Evolutionary conservation across 1,284 basidiomycete species (phyloP).

Genomic region (Sanghuangporus sanghuang): DNA sequence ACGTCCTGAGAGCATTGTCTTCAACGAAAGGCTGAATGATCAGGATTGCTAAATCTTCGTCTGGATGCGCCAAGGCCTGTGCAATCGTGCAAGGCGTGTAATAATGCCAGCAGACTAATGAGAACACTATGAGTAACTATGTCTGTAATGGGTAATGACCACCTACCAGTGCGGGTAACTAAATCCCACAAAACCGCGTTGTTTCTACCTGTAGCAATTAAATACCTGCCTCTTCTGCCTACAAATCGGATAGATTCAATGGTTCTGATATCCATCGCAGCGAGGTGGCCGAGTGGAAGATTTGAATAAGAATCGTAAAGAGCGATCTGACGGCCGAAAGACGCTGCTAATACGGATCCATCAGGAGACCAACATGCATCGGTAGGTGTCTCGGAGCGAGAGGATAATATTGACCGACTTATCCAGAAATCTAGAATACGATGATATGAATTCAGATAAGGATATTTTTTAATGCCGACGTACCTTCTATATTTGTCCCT

Average conservation of each 20-base stretch:
- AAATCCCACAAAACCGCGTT: conserved; percentile 81
- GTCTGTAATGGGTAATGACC: conserved; percentile 11
- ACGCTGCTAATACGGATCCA: conserved; percentile 79
- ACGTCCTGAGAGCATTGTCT: conserved; percentile 26
- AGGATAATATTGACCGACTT: conserved; percentile 62
- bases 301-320: conserved; percentile 77
- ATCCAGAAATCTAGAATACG: conserved; percentile 67
- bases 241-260: conserved; percentile 54
- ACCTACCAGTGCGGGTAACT: conserved; percentile 62
- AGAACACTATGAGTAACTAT: conserved; percentile 2
- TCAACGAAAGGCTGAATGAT: conserved; percentile 37
- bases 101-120: conserved; percentile 58
- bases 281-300: conserved; percentile 59
- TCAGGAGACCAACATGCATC: conserved; percentile 81
- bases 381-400: conserved; percentile 63
- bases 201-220: conserved; percentile 47
- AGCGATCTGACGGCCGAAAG: conserved; percentile 64
- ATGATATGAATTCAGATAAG: background rate
- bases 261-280: conserved; percentile 46
- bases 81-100: conserved; percentile 34
- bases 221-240: conserved; percentile 57
- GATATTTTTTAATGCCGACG: conserved; percentile 21
- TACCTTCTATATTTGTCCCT: conserved; percentile 46
- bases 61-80: conserved; percentile 49
- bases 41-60: conserved; percentile 51